These are phyloP conservation scores for Metschnikowia colocasiae DNA, from an alignment of 805 yeast genomes.

Conservation along the genomic window DNA sequence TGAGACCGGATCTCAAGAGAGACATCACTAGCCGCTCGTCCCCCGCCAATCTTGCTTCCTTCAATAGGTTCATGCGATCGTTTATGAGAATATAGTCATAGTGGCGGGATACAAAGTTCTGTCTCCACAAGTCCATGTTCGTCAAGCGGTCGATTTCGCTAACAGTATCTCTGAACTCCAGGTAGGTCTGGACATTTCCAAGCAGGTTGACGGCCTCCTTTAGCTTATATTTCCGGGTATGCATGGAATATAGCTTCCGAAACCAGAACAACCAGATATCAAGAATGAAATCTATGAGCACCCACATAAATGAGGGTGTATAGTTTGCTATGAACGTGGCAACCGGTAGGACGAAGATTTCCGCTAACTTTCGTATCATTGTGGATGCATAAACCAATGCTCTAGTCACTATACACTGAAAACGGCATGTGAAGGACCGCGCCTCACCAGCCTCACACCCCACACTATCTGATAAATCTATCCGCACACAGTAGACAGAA, in stretches of 20 bases:
- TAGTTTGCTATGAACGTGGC: conserved; percentile 30
- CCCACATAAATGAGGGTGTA: conserved; percentile 41
- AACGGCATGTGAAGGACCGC: conserved; percentile 1
- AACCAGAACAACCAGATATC: conserved; percentile 50
- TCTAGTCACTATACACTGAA: neutral
- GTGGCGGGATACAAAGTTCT: conserved; percentile 73
- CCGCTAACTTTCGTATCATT: conserved; percentile 13
- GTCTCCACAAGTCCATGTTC: conserved; percentile 59
- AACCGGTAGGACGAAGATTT: conserved; percentile 17
- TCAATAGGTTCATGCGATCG: conserved; percentile 61
- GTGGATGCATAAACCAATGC: neutral
- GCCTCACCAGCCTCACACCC: neutral
- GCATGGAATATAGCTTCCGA: conserved; percentile 31
- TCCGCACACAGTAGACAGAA: neutral
- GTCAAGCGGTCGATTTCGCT: conserved; percentile 48
- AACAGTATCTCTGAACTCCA: conserved; percentile 64
- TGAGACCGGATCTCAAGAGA: conserved; percentile 72
- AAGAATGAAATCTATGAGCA: conserved; percentile 37
- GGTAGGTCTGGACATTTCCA: conserved; percentile 52
- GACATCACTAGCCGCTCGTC: conserved; percentile 61
- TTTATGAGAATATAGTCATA: conserved; percentile 83
- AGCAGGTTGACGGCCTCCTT: conserved; percentile 47
- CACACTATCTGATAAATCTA: neutral
- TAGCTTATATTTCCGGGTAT: conserved; percentile 41
- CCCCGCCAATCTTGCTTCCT: conserved; percentile 54